phyloP scores from a whole-genome alignment of 257 asterid genomes.

The Voacanga thouarsii region DNA sequence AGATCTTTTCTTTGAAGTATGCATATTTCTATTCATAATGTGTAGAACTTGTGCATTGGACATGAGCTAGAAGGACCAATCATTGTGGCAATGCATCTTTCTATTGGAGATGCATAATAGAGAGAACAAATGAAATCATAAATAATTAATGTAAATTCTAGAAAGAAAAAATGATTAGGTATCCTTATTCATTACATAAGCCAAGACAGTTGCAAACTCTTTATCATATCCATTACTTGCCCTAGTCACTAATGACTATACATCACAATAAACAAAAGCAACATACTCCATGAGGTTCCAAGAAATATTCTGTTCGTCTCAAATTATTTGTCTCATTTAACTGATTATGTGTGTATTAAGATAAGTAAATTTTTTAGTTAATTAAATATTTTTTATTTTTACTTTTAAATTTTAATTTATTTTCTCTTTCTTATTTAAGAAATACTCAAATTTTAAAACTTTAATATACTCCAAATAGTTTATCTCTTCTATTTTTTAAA shows the following conservation, averaged over 20 bases:
- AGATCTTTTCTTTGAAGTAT: neutral
- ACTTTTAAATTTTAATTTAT: too few species aligned
- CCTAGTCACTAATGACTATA: neutral
- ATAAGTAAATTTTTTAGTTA: too few species aligned
- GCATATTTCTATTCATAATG: neutral
- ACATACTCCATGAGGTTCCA: neutral
- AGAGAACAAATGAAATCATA: neutral
- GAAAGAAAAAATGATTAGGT: neutral
- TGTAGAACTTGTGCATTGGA: constrained; percentile 7
- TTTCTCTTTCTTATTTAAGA: too few species aligned
- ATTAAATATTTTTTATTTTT: too few species aligned
- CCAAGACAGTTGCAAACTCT: neutral
- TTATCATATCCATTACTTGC: neutral
- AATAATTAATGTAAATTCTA: neutral
- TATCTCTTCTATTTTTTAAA: too few species aligned
- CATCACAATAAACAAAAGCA: neutral
- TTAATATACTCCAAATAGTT: too few species aligned
- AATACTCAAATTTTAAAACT: too few species aligned
- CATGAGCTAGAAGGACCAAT: neutral
- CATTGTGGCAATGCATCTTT: neutral
- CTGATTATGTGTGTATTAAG: too few species aligned
- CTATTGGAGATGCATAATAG: neutral
- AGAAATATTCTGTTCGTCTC: too few species aligned
- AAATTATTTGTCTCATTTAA: too few species aligned
- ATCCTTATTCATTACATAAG: constrained; percentile 6